Percentiles rank a stretch among this genome's conserved stretches.
Evolutionary conservation across 768 basidiomycete genomes (phyloP).

Genomic region (Termitomyces sp.): DNA sequence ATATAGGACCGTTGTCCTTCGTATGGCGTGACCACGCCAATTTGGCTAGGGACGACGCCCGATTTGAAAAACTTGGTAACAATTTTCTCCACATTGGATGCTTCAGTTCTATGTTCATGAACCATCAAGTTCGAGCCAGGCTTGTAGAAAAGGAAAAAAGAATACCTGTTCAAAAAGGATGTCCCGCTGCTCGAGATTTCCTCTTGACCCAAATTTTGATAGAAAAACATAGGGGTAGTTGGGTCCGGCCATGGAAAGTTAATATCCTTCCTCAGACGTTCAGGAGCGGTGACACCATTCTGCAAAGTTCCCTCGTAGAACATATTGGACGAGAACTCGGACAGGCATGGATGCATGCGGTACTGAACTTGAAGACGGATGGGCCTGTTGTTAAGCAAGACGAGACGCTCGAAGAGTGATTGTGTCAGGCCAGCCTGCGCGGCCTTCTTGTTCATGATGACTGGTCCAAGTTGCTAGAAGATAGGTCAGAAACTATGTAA

Average conservation of each 20-base stretch:
- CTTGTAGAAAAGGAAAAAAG: neutral
- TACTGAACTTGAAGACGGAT: constrained; percentile 99
- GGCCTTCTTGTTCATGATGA: constrained; percentile 99
- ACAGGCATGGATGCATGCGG: constrained; percentile 99
- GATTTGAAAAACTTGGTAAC: constrained; percentile 99
- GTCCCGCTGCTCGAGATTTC: constrained; percentile 99
- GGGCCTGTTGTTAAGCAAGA: constrained; percentile 91
- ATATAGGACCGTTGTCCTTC: constrained; percentile 98
- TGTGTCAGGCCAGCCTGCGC: constrained; percentile 98
- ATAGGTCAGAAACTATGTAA: constrained; percentile 1
- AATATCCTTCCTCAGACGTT: constrained; percentile 94
- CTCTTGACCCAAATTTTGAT: constrained; percentile 98
- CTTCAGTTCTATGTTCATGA: constrained; percentile 70
- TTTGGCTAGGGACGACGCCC: constrained; percentile 91
- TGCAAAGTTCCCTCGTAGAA: constrained; percentile 99
- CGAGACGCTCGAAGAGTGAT: constrained; percentile 96
- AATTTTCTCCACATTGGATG: constrained; percentile 99
- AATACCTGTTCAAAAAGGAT: constrained; percentile 91
- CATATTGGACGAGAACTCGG: constrained; percentile 99
- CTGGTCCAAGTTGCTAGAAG: constrained; percentile 86
- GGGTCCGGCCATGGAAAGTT: constrained; percentile 99
- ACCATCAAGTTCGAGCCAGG: too few relatives aligned
- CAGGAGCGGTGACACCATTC: constrained; percentile 98
- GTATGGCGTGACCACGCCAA: constrained; percentile 98
- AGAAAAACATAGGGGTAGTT: constrained; percentile 99